phyloP scores from a whole-genome alignment of 2,329 filamentous ascomycete genomes.

The Dothideomycetes sp. region DNA sequence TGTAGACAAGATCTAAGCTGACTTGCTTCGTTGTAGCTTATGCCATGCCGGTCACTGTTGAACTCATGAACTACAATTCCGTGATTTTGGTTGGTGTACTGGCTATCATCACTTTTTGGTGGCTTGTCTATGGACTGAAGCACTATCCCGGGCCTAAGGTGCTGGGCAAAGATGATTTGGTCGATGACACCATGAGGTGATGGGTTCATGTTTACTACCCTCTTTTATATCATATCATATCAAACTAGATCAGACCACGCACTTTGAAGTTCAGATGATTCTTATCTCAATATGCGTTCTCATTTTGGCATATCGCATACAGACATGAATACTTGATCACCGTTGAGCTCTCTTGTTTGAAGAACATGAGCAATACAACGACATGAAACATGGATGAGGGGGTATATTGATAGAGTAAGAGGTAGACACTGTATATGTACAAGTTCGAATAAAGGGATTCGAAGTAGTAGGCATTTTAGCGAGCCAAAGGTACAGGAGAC shows the following conservation, averaged over 20 bases:
- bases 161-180: neutral
- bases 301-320: too few species aligned
- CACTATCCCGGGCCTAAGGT: slow-evolving; percentile 46
- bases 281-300: too few species aligned
- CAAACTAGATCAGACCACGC: too few species aligned
- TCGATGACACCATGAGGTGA: neutral
- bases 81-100: slow-evolving; percentile 45
- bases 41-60: slow-evolving; percentile 35
- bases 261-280: too few species aligned
- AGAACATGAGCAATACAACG: too few species aligned
- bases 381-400: too few species aligned
- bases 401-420: too few species aligned
- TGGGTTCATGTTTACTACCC: neutral
- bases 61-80: slow-evolving; percentile 45
- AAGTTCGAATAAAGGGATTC: neutral
- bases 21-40: slow-evolving; percentile 26
- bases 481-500: slow-evolving; percentile 41
- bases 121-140: slow-evolving; percentile 38
- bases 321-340: too few species aligned
- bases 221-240: neutral
- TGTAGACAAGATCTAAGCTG: neutral
- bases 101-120: slow-evolving; percentile 41
- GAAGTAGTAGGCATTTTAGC: neutral
- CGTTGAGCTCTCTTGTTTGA: too few species aligned
- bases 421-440: slow-evolving; percentile 14